Evolutionary conservation across 129 eudicot genomes (phyloP).

Genomic region (Rutidosis leptorrhynchoides): DNA sequence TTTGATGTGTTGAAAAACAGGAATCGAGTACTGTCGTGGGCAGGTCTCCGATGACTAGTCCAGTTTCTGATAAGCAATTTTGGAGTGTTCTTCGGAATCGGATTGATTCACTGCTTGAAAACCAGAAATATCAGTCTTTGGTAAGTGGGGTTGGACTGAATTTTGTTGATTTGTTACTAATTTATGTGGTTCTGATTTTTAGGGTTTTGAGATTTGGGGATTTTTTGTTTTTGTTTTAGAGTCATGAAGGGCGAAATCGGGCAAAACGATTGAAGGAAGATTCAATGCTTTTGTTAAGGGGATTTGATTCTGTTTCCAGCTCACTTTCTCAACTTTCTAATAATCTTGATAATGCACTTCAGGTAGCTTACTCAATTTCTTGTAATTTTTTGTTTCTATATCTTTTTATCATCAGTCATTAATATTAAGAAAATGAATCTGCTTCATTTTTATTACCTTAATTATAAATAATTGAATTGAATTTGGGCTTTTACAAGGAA

Average conservation of each 20-base stretch:
- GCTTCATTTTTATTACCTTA: background rate
- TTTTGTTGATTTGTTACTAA: background rate
- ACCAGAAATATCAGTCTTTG: conserved; percentile 37
- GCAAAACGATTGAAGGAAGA: conserved; percentile 68
- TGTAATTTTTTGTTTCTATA: background rate
- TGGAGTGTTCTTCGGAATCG: conserved; percentile 74
- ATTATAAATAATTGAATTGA: background rate
- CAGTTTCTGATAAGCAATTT: conserved; percentile 69
- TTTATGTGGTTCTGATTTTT: background rate
- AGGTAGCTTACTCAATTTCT: conserved; percentile 39
- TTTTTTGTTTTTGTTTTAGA: conserved; percentile 41
- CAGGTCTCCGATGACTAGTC: conserved; percentile 44
- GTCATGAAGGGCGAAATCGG: conserved; percentile 32
- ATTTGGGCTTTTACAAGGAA: background rate
- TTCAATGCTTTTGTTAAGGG: conserved; percentile 74
- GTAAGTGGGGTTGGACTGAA: conserved; percentile 4
- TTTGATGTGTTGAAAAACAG: conserved; percentile 28
- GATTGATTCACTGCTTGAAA: conserved; percentile 61
- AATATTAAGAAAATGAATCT: background rate
- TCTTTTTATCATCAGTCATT: background rate
- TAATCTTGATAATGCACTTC: conserved; percentile 74
- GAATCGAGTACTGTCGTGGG: conserved; percentile 32
- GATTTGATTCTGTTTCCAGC: conserved; percentile 75
- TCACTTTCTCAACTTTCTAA: conserved; percentile 69
- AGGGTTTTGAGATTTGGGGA: conserved; percentile 5